phyloP scores from a whole-genome alignment of 2,329 filamentous ascomycete genomes.

The Penicillium italicum region DNA sequence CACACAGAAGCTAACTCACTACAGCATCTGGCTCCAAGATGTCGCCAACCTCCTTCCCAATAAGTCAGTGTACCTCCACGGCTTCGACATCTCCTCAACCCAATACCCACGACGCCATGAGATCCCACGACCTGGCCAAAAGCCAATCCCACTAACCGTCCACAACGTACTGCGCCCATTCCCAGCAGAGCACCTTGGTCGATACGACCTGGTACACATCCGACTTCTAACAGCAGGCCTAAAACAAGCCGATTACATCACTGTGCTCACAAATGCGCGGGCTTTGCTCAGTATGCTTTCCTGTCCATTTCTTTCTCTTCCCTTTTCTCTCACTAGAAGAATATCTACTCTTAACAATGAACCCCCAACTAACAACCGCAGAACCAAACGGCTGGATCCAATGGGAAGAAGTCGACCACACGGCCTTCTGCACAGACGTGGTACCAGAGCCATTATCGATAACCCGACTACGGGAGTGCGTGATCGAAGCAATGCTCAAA shows the following conservation, averaged over 20 bases:
- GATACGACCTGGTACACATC: slow-evolving; percentile 33
- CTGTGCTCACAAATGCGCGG: slow-evolving; percentile 24
- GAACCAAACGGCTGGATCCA: slow-evolving; percentile 28
- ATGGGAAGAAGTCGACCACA: slow-evolving; percentile 28
- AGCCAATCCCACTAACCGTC: slow-evolving; percentile 10
- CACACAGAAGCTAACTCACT: background rate
- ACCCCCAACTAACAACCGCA: background rate
- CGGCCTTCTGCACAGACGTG: slow-evolving; percentile 15
- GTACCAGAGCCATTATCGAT: slow-evolving; percentile 8
- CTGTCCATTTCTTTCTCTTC: background rate
- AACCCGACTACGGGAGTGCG: slow-evolving; percentile 3
- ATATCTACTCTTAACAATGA: background rate
- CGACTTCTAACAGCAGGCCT: slow-evolving; percentile 28
- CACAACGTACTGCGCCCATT: slow-evolving; percentile 29
- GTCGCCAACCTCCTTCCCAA: slow-evolving; percentile 7
- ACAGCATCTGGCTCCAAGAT: slow-evolving; percentile 27
- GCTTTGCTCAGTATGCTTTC: slow-evolving; percentile 26
- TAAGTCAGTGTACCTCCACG: slow-evolving; percentile 20
- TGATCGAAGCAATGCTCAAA: slow-evolving; percentile 13
- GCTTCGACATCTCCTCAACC: slow-evolving; percentile 32
- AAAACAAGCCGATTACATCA: slow-evolving; percentile 21
- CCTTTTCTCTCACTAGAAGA: background rate
- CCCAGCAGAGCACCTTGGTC: slow-evolving; percentile 23
- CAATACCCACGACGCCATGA: slow-evolving; percentile 24
- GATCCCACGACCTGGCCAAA: slow-evolving; percentile 11